These are phyloP conservation scores for Thelonectria discophora DNA, from an alignment of 2,329 filamentous ascomycete species.

Conservation along the genomic window DNA sequence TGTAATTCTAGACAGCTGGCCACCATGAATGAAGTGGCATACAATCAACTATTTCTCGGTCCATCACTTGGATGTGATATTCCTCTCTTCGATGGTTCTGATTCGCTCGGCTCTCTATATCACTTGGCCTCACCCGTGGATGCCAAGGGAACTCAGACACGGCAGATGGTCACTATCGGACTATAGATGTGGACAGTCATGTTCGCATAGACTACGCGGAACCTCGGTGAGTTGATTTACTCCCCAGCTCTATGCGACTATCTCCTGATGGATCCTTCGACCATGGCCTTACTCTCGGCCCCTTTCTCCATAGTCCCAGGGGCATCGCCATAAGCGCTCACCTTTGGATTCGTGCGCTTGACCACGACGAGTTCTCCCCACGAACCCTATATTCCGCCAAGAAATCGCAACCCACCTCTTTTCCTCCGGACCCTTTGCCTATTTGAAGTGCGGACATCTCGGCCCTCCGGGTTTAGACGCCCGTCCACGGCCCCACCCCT, in stretches of 20 bases:
- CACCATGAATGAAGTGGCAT: too few species aligned
- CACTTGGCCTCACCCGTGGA: too few species aligned
- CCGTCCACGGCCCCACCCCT: slow-evolving; percentile 2
- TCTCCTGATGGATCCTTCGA: not conserved
- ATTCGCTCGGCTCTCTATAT: too few species aligned
- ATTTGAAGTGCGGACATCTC: slow-evolving; percentile 8
- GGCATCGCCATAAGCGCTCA: not conserved
- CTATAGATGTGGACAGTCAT: too few species aligned
- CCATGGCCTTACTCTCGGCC: not conserved
- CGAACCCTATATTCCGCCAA: not conserved
- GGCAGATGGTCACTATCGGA: too few species aligned
- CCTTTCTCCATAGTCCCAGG: not conserved
- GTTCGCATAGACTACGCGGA: not conserved
- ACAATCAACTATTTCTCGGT: too few species aligned
- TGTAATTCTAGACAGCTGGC: too few species aligned
- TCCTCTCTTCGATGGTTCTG: too few species aligned
- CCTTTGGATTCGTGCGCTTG: slow-evolving; percentile 13
- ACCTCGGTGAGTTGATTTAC: not conserved
- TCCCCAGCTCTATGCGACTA: not conserved
- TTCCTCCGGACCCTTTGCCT: not conserved
- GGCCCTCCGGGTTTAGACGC: not conserved
- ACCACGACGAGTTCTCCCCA: not conserved
- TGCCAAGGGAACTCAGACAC: too few species aligned
- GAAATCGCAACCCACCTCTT: not conserved
- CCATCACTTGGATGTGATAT: too few species aligned